Evolutionary conservation across 2,329 filamentous ascomycete genomes (phyloP), one percentile per base, ranked within the genome.

Genomic region (Chaetomiaceae sp.): DNA sequence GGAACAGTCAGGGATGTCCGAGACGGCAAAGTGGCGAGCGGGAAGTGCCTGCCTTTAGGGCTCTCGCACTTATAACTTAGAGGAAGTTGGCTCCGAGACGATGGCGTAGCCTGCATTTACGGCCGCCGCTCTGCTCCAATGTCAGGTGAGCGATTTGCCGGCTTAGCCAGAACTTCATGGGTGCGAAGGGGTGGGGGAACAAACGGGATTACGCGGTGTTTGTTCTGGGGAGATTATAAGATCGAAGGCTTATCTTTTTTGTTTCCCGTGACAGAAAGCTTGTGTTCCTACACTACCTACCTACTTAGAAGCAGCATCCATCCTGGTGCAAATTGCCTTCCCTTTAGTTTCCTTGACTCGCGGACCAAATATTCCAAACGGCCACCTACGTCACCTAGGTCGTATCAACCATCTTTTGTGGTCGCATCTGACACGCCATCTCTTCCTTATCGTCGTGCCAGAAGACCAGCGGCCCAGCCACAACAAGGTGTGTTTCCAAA

Each of bases 61-160:
- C 54, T 54, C 53, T 56, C 45, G 57, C 57, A 51, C 54, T 58
- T 58, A 56, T 58, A 58, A 58, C 56, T 58, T 58, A 58, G 57
- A 51, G 57, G 57, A 54, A 58, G 37, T 58, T 48, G 51, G n/a
- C 38, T 51, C 57, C 54, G 54, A 51, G 42, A 38, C 42, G 27
- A 53, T 47, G 50, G 47, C 43, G 43, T 37, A 47, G 42, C 37
- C n/a, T 14, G 25, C 16, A 20, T 32, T 21, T 13, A 14, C 43
- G 30, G 18, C 18, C 34, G 18, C 33, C 34, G 32, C 18, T n/a
- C 5, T n/a, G n/a, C 30, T 42, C 51, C 51, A n/a, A n/a, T n/a
- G n/a, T n/a, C n/a, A 46, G 41, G 51, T 48, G 46, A 49, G 51
- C 38, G 32, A 56, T 48, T 52, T 49, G 14, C 36, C 34, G 8